Base-by-base conservation (phyloP, 2,329 filamentous ascomycete genomes). In the Aureobasidium zeae region DNA sequence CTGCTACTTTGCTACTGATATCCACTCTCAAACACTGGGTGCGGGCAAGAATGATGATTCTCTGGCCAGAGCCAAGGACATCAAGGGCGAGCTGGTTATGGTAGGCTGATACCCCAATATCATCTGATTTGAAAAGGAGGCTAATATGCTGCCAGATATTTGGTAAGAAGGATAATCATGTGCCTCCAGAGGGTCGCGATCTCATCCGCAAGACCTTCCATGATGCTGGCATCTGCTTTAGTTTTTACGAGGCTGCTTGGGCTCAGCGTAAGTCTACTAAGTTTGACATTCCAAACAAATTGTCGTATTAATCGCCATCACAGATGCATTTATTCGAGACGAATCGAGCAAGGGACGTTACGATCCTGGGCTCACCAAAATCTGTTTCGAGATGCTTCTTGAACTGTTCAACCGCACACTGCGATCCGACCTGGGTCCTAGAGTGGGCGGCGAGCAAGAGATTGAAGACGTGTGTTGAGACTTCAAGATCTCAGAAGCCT, bases 301-400 rank as follows among this genome's bases (percentile, higher is more conserved):
- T 25, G 13, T 10, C 10, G 21, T 6, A 6, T 25, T 38, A 15
- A 29, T n/a, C n/a, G n/a, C 13, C 2, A 16, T 17, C 15, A 43
- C 49, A 74, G 73, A 94, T 67, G 88, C 88, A 4, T 95, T 95
- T 59, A 93, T 95, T 60, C 74, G 88, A 13, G 88, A 95, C 57
- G 88, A 95, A 68, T 69, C 91, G 47, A 87, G 83, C 63, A 94
- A 94, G 66, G 88, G 87, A n/a, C 74, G 88, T 19, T 95, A 94
- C 57, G 88, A 95, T 60, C 85, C 88, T 1, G 86, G 84, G 15
- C 73, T 95, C 46, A 79, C 80, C 3, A 89, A 87, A 58, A 76
- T 89, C 25, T 94, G 88, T 67, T 94, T 94, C 59, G 85, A 94
- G 70, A 82, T 95, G 62, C 65, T 95, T 55, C 70, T 91, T 12